Percentiles rank a stretch among this genome's conserved stretches.
Conservation (phyloP, 441 rosid genomes). For the Pelargonium citronellum region DNA sequence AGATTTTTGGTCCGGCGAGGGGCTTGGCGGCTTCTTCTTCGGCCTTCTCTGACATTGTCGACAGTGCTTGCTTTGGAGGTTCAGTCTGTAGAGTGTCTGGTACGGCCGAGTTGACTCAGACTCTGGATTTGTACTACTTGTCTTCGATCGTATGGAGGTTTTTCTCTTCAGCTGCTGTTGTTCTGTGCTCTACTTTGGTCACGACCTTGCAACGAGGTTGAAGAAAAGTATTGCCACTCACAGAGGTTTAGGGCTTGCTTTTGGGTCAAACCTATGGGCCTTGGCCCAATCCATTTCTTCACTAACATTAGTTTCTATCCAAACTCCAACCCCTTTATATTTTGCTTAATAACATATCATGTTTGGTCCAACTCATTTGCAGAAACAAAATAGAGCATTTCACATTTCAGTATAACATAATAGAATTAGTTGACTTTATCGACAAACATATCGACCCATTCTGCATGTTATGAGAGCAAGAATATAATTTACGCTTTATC, state of each 20-base stretch:
- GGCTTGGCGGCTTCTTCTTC: constrained; percentile 35
- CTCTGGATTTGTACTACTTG: neutral
- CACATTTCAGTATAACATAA: no score
- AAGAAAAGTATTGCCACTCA: neutral
- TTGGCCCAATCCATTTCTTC: neutral
- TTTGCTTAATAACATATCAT: no score
- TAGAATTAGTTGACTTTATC: no score
- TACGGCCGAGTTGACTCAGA: neutral
- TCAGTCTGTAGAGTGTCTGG: neutral
- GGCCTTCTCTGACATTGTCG: constrained; percentile 11
- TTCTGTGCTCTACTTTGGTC: neutral
- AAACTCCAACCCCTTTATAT: no score
- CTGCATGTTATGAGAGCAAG: no score
- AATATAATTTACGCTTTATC: no score
- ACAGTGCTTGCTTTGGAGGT: neutral
- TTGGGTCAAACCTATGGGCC: neutral
- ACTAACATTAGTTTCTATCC: no score
- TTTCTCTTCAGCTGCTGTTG: constrained; percentile 1
- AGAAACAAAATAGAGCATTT: no score
- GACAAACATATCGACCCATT: no score
- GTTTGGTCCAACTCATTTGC: no score
- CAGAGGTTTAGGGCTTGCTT: neutral
- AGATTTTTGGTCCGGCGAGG: constrained; percentile 32
- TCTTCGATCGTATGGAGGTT: neutral
- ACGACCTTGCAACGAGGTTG: neutral